A percentile compares a stretch with the other conserved stretches of the same genome.
These are phyloP conservation scores for Linderniella brevidens DNA, from an alignment of 257 asterid genomes.

Conservation along the genomic window DNA sequence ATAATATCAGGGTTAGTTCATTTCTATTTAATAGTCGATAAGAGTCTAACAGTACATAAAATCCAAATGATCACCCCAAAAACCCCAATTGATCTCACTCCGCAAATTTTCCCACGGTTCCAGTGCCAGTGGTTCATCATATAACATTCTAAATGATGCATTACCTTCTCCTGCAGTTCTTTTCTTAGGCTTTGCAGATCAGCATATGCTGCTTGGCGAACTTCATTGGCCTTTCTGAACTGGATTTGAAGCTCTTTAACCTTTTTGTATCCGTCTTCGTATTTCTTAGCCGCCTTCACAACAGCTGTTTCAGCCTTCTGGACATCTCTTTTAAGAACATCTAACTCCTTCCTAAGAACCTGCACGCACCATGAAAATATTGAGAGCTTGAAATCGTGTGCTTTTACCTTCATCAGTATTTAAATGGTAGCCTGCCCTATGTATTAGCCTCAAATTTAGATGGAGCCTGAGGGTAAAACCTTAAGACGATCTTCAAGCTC, in stretches of 20 bases:
- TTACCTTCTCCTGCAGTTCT: slow-evolving; percentile 56
- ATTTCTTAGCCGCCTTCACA: slow-evolving; percentile 38
- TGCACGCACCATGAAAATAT: slow-evolving; percentile 17
- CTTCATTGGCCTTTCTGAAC: slow-evolving; percentile 63
- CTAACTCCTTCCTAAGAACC: slow-evolving; percentile 72
- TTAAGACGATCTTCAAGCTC: slow-evolving; percentile 63
- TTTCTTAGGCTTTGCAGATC: slow-evolving; percentile 46
- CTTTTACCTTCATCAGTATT: neutral
- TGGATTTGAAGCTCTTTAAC: slow-evolving; percentile 54
- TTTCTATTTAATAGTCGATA: too few relatives aligned
- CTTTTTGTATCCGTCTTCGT: slow-evolving; percentile 44
- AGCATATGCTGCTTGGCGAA: slow-evolving; percentile 71
- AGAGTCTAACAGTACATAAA: too few relatives aligned
- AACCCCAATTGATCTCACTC: too few relatives aligned
- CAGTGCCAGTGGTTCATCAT: neutral
- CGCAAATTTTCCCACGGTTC: neutral
- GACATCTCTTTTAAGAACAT: slow-evolving; percentile 38
- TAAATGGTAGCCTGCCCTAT: neutral
- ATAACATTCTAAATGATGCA: neutral
- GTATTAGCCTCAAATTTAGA: slow-evolving; percentile 6
- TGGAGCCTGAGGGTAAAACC: slow-evolving; percentile 25
- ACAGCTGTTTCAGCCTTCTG: slow-evolving; percentile 50
- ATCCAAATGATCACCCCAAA: too few relatives aligned
- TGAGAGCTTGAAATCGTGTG: neutral
- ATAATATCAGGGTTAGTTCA: too few relatives aligned